Evolutionary conservation across 169 alveolate genomes (phyloP), one percentile per base, ranked within the genome.

Genomic region (Cytauxzoon felis): DNA sequence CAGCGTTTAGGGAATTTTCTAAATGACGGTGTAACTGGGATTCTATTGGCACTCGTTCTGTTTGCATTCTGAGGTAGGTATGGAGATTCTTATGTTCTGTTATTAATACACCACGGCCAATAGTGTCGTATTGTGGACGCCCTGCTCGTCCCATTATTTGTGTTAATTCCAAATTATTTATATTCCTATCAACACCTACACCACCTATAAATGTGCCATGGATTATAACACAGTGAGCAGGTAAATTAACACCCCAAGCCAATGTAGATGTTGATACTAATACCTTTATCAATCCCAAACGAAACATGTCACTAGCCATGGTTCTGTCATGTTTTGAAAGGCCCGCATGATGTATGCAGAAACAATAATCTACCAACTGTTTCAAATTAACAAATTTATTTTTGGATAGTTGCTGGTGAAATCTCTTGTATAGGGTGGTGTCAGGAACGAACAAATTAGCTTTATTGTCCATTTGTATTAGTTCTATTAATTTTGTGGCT

Each of bases 231-330:
- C 99, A 94, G 80, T 97, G 97, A 0, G 99, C 99, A 3, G 99
- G 99, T 61, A 98, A 78, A 85, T 98, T 98, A 8, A 98, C 99
- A 34, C 99, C 99, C 99, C 99, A 97, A n/a, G 99, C 99, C 67
- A 98, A 80, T 9, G 99, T 98, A 0, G 99, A 97, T 0, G 99
- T 98, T 21, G 98, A 94, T 42, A 96, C 96, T 59, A 98, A 82
- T 26, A 98, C 98, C 84, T 94, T 92, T 32, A 96, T 86, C 47
- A 91, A 96, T 48, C 97, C 94, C 65, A 93, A 95, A 49, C 94
- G 94, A 85, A 97, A 98, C 73, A 98, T 87, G 36, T 94, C 95
- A 90, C 97, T 99, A 16, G 97, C 98, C 30, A 92, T 75, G 54
- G 88, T 84, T 49, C 99, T 84, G 81, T 98, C 99, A 40, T 92